phyloP scores from a whole-genome alignment of 805 yeast species.

The Yarrowia deformans region DNA sequence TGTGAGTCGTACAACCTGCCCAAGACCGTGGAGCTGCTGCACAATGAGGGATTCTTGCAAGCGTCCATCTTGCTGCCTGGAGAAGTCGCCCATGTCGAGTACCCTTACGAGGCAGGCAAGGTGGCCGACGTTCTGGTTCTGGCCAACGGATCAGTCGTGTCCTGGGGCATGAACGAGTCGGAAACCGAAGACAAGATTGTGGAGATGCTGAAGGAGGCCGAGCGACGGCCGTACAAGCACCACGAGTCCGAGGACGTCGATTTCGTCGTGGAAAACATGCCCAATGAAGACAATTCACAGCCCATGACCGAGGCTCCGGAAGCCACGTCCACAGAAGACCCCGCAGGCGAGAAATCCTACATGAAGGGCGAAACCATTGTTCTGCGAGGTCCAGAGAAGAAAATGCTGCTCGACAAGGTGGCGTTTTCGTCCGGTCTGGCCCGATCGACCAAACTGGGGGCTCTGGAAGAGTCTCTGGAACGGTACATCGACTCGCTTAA shows the following conservation, averaged over 20 bases:
- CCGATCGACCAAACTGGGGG: conserved; percentile 83
- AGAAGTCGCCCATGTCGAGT: conserved; percentile 68
- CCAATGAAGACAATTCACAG: conserved; percentile 43
- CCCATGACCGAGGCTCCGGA: conserved; percentile 28
- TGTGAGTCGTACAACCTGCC: conserved; percentile 74
- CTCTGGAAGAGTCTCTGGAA: conserved; percentile 76
- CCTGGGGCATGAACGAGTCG: conserved; percentile 79
- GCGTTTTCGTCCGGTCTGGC: conserved; percentile 91
- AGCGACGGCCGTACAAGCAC: conserved; percentile 56
- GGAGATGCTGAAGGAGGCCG: conserved; percentile 61
- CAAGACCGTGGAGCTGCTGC: conserved; percentile 53
- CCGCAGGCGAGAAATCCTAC: conserved; percentile 50
- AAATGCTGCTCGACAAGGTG: conserved; percentile 73
- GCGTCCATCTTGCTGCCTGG: conserved; percentile 61
- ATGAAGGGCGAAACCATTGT: conserved; percentile 75
- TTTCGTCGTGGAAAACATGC: conserved; percentile 58
- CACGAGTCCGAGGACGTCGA: conserved; percentile 89
- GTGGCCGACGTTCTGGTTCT: conserved; percentile 67
- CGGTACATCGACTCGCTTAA: conserved; percentile 68
- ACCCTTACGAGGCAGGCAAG: conserved; percentile 49
- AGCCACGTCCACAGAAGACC: conserved; percentile 24
- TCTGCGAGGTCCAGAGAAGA: conserved; percentile 61
- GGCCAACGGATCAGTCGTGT: conserved; percentile 79
- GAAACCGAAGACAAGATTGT: conserved; percentile 50
- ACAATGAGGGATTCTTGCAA: conserved; percentile 51